Conservation (phyloP, 129 eudicot genomes). For the Mikania micrantha region DNA sequence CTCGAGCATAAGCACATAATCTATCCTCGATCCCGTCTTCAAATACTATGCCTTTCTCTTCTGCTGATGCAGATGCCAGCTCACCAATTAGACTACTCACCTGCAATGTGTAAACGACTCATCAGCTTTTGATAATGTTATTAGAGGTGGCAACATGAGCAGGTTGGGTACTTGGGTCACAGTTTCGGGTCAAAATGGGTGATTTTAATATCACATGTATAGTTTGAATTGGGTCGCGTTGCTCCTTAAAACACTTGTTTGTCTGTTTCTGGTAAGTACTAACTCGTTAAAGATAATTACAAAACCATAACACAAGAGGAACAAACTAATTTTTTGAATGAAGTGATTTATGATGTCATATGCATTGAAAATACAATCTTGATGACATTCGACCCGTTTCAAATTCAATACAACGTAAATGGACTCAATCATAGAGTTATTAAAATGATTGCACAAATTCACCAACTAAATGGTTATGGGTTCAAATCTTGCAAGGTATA, state of each 20-base stretch:
- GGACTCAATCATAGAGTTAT: background rate
- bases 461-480: too few species aligned
- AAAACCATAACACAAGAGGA: too few species aligned
- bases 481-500: too few species aligned
- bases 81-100: slow-evolving; percentile 74
- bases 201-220: background rate
- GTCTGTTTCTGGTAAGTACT: too few species aligned
- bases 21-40: slow-evolving; percentile 78
- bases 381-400: background rate
- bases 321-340: background rate
- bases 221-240: background rate
- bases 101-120: slow-evolving; percentile 28
- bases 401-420: background rate
- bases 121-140: background rate
- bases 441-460: too few species aligned
- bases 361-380: background rate
- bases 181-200: background rate
- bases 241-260: background rate
- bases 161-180: background rate
- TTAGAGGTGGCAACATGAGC: background rate
- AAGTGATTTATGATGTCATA: background rate
- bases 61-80: slow-evolving; percentile 79
- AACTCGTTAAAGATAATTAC: too few species aligned
- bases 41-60: slow-evolving; percentile 69
- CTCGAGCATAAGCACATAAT: slow-evolving; percentile 81